Evolutionary conservation across 1,139 yeast species (phyloP).

Genomic region (Kodamaea sp.): DNA sequence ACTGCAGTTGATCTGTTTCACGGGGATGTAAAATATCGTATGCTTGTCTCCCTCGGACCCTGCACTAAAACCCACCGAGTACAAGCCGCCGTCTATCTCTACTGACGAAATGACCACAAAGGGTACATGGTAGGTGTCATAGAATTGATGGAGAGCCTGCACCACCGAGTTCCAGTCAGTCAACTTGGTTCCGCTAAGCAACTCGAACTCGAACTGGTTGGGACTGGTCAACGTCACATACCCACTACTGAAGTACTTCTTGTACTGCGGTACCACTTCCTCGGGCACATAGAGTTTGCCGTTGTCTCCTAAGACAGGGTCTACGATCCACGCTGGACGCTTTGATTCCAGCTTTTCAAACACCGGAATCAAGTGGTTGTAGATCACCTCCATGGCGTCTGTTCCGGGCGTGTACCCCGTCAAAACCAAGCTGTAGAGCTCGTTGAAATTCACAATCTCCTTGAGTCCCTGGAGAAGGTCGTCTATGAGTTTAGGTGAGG

Average conservation of each 20-base stretch:
- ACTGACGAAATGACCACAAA: constrained; percentile 40
- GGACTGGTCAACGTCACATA: constrained; percentile 38
- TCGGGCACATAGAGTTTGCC: constrained; percentile 40
- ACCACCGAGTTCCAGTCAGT: constrained; percentile 23
- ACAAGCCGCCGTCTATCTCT: constrained; percentile 29
- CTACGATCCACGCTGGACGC: constrained; percentile 34
- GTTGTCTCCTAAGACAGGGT: constrained; percentile 45
- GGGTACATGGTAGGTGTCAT: constrained; percentile 23
- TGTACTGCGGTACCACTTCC: constrained; percentile 32
- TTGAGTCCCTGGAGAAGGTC: constrained; percentile 27
- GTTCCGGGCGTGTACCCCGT: constrained; percentile 76
- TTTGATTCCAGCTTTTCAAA: constrained; percentile 15
- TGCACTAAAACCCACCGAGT: constrained; percentile 33
- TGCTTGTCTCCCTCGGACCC: constrained; percentile 6
- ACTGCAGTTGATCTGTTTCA: constrained; percentile 34
- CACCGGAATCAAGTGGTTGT: constrained; percentile 34
- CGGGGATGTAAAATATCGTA: constrained; percentile 28
- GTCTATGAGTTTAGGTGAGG: constrained; percentile 19
- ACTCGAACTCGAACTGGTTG: constrained; percentile 44
- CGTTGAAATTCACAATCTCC: constrained; percentile 23
- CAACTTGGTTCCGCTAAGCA: constrained; percentile 26
- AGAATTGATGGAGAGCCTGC: constrained; percentile 24
- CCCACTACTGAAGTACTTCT: constrained; percentile 27
- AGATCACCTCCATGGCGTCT: constrained; percentile 49
- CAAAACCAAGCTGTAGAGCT: constrained; percentile 58